A percentile compares a stretch with the other conserved stretches of the same genome.
phyloP scores from a whole-genome alignment of 2,329 filamentous ascomycete genomes.

The Ilyonectria sp. region DNA sequence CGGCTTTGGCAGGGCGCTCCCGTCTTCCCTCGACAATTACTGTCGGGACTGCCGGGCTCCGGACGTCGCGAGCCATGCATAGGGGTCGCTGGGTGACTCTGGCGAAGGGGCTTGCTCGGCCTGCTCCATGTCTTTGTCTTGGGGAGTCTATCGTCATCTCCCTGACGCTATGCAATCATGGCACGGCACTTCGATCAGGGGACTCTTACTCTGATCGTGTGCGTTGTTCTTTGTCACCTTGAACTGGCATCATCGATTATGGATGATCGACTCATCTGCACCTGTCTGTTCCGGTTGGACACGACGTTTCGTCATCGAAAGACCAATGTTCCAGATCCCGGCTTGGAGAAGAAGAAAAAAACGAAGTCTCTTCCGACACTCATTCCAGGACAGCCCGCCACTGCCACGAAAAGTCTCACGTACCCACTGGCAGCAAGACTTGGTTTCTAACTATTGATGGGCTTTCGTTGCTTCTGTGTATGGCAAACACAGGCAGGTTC shows the following conservation, averaged over 20 bases:
- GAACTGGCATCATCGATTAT: conserved; percentile 10
- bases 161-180: conserved; percentile 1
- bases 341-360: conserved; percentile 32
- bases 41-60: conserved; percentile 12
- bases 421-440: conserved; percentile 14
- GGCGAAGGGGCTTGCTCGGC: conserved; percentile 10
- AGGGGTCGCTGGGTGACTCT: conserved; percentile 15
- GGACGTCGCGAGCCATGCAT: conserved; percentile 3
- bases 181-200: conserved; percentile 4
- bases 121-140: conserved; percentile 25
- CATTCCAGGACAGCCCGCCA: conserved; percentile 39
- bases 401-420: conserved; percentile 34
- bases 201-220: not conserved
- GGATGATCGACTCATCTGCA: conserved; percentile 9
- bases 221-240: conserved; percentile 4
- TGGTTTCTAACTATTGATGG: not conserved
- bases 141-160: not conserved
- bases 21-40: conserved; percentile 7
- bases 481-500: conserved; percentile 29
- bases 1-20: conserved; percentile 1
- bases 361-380: conserved; percentile 17
- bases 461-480: conserved; percentile 21
- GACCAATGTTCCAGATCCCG: conserved; percentile 29
- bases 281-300: conserved; percentile 23
- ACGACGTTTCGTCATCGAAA: conserved; percentile 26